These are phyloP conservation scores for Entophlyctis luteolus DNA, from an alignment of 192 early-diverging fungal genomes.

Conservation along the genomic window DNA sequence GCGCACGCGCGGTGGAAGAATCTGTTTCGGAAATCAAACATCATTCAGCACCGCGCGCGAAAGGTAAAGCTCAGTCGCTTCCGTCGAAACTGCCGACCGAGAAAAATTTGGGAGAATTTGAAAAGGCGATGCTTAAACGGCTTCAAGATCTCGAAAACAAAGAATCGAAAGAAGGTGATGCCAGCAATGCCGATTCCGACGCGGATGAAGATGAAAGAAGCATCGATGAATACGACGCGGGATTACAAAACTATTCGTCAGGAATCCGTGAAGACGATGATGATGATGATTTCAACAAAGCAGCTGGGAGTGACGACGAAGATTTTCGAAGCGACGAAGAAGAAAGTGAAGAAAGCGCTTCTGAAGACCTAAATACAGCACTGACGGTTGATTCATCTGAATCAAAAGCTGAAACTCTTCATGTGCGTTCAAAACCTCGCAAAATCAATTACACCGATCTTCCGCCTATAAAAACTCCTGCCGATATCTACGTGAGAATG, in stretches of 20 bases:
- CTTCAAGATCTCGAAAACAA: not conserved
- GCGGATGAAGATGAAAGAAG: not conserved
- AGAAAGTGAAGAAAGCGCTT: not conserved
- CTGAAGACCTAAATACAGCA: not conserved
- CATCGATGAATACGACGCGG: conserved; percentile 34
- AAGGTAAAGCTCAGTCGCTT: not conserved
- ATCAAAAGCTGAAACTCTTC: not conserved
- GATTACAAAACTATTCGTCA: conserved; percentile 7
- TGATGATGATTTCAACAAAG: conserved; percentile 13
- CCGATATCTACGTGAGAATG: conserved; percentile 41
- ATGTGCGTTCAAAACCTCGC: not conserved
- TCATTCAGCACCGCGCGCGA: not conserved
- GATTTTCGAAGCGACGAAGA: not conserved
- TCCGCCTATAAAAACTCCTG: conserved; percentile 17
- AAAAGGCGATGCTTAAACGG: too few relatives aligned
- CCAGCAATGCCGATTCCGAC: not conserved
- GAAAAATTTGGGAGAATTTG: not conserved
- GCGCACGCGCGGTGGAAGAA: too few relatives aligned
- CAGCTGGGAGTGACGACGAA: not conserved
- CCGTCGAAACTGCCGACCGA: too few relatives aligned
- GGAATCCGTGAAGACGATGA: conserved; percentile 19
- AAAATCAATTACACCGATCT: not conserved
- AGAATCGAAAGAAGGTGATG: not conserved
- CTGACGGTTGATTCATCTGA: not conserved
- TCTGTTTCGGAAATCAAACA: too few relatives aligned